phyloP scores from a whole-genome alignment of 495 filamentous ascomycete genomes.

The Podospora pseudocomata region DNA sequence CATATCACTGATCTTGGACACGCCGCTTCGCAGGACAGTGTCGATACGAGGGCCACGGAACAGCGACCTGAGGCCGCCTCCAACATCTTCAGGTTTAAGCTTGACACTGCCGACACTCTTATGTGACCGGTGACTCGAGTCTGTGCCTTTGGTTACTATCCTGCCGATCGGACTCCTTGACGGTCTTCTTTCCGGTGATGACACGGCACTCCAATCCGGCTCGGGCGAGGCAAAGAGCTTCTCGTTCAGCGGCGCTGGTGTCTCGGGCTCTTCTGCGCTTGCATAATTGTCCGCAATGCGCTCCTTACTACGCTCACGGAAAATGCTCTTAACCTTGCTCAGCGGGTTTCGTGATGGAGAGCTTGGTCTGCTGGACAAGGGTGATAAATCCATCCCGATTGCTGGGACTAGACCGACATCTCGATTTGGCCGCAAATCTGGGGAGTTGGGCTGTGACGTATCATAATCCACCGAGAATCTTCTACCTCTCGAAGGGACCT shows the following conservation, averaged over 20 bases:
- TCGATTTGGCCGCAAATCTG: conserved; percentile 31
- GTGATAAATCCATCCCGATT: conserved; percentile 46
- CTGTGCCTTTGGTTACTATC: conserved; percentile 25
- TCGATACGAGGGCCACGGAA: conserved; percentile 48
- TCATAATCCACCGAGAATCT: conserved; percentile 42
- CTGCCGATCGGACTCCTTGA: conserved; percentile 42
- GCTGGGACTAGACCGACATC: conserved; percentile 35
- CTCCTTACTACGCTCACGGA: conserved; percentile 47
- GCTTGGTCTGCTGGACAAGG: conserved; percentile 37
- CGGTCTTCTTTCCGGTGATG: conserved; percentile 27
- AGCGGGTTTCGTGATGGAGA: conserved; percentile 46
- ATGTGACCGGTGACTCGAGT: conserved; percentile 38
- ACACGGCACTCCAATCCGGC: conserved; percentile 25
- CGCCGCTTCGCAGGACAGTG: conserved; percentile 44
- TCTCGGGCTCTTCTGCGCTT: conserved; percentile 27
- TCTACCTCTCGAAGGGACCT: conserved; percentile 33
- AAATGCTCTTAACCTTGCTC: conserved; percentile 44
- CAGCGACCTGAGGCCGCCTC: conserved; percentile 39
- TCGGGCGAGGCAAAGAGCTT: conserved; percentile 22
- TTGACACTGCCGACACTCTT: conserved; percentile 38
- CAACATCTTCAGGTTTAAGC: conserved; percentile 40
- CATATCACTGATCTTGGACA: conserved; percentile 49
- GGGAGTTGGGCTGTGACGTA: conserved; percentile 39
- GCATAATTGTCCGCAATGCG: conserved; percentile 25
- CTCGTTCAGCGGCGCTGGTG: conserved; percentile 23